Evolutionary conservation across 768 basidiomycete genomes (phyloP), one percentile per base, ranked within the genome.

Genomic region (Crepidotus variabilis): DNA sequence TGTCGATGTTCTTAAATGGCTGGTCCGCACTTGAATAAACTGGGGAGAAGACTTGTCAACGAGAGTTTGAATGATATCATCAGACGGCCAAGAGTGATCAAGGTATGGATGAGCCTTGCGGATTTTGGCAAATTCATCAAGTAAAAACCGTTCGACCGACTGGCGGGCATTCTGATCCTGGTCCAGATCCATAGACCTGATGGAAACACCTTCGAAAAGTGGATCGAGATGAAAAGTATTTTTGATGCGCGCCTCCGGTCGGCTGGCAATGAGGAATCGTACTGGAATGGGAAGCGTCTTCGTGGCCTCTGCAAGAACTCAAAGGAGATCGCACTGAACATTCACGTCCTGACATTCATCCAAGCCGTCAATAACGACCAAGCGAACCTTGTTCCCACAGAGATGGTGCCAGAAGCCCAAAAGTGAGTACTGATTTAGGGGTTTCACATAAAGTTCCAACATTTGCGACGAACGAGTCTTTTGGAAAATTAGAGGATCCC

Each of bases 351-450:
- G 24, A 20, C 59, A 63, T 35, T 65, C 64, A 20, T 65, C 62
- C 8, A 65, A 45, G 3, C 64, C 64, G 45, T 65, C 62, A 20
- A 65, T 49, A 20, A 63, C 52, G 23, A 65, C 35, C 6, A 63
- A 50, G 13, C 39, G 39, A 43, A 28, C 28, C 28, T 8, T 28
- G 4, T 28, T 28, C 28, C 28, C 28, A 28, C 3, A 28, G 28
- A 4, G 3, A 8, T 28, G 28, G 4, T 8, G 28, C 8, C 28
- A 8, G 8, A 28, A 28, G 28, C n/a, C n/a, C n/a, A n/a, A n/a
- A n/a, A n/a, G n/a, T n/a, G n/a, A n/a, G n/a, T n/a, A n/a, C n/a
- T n/a, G n/a, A n/a, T n/a, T n/a, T n/a, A 43, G 18, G 5, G 39
- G 39, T 11, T 20, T 20, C 5, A 20, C 39, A 11, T 16, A 43